phyloP scores from a whole-genome alignment of 345 rosid species.

The Camelina neglecta region DNA sequence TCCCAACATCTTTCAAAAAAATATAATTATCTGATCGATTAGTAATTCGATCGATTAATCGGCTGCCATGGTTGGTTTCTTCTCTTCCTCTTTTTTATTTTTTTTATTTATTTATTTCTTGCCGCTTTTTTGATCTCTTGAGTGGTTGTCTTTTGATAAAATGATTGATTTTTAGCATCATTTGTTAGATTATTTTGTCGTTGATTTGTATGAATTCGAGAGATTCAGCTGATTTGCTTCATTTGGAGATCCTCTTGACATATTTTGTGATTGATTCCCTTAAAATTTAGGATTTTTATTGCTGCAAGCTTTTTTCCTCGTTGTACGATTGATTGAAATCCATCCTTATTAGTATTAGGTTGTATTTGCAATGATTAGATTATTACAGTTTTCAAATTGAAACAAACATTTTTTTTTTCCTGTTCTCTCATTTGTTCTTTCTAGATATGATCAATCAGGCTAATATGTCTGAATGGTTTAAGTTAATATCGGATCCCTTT shows the following conservation, averaged over 20 bases:
- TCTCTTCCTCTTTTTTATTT: background rate
- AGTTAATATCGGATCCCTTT: too few relatives aligned
- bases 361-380: too few relatives aligned
- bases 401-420: too few relatives aligned
- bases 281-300: background rate
- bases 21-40: background rate
- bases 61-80: constrained; percentile 36
- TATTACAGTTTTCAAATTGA: too few relatives aligned
- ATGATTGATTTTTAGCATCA: constrained; percentile 1
- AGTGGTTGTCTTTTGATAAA: background rate
- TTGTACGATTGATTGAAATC: background rate
- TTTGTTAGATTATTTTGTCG: background rate
- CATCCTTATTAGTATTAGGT: too few relatives aligned
- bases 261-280: too few relatives aligned
- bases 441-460: constrained; percentile 1
- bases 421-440: background rate
- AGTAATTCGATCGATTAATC: constrained; percentile 10
- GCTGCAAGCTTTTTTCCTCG: background rate
- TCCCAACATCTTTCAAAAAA: background rate
- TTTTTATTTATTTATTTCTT: background rate
- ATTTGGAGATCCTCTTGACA: background rate
- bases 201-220: background rate
- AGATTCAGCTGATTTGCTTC: constrained; percentile 15
- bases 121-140: background rate
- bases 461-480: background rate